These are phyloP conservation scores for Myochromella boudieri DNA, from an alignment of 768 basidiomycete genomes.

Conservation along the genomic window DNA sequence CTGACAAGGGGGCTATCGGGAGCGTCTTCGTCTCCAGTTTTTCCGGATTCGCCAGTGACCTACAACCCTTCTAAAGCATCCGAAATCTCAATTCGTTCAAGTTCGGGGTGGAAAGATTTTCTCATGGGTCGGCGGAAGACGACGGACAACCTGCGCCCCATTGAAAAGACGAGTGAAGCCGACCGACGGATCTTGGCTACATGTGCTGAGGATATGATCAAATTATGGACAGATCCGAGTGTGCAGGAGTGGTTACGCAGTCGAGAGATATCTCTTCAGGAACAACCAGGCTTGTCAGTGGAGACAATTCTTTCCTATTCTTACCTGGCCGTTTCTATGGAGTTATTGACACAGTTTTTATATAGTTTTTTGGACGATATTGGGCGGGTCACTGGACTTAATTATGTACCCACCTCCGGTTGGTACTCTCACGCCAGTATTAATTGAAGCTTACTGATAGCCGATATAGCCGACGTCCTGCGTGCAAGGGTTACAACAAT, in stretches of 20 bases:
- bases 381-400: conserved; percentile 44
- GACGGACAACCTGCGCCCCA: conserved; percentile 11
- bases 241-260: conserved; percentile 43
- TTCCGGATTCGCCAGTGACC: conserved; percentile 15
- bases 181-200: conserved; percentile 50
- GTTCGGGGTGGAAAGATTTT: conserved; percentile 49
- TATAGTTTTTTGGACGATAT: conserved; percentile 60
- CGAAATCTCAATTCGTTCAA: conserved; percentile 48
- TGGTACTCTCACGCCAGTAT: conserved; percentile 17
- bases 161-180: conserved; percentile 32
- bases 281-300: conserved; percentile 64
- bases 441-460: conserved; percentile 1
- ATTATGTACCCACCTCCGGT: conserved; percentile 57
- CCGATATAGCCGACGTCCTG: conserved; percentile 54
- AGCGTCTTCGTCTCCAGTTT: conserved; percentile 7
- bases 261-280: conserved; percentile 48
- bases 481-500: conserved; percentile 63
- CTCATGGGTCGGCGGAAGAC: conserved; percentile 34
- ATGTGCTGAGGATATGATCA: conserved; percentile 51
- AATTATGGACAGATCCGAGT: conserved; percentile 48
- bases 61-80: conserved; percentile 42
- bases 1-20: conserved; percentile 45
- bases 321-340: not conserved
- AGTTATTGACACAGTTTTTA: not conserved
- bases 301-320: not conserved